Evolutionary conservation across 2,329 filamentous ascomycete species (phyloP).

Genomic region (Cladosporium colombiae): DNA sequence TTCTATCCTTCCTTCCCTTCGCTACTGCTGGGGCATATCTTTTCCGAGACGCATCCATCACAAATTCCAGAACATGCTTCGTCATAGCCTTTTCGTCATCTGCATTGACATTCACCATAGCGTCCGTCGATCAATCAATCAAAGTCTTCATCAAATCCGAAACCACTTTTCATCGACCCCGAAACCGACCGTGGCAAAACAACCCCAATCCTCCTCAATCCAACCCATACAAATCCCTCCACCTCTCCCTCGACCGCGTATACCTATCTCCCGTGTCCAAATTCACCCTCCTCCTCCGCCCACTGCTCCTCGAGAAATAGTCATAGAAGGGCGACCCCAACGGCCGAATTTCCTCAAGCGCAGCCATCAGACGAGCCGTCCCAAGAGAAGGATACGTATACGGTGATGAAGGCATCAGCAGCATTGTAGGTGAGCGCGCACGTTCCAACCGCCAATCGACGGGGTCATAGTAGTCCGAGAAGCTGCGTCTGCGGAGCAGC

Average conservation of each 20-base stretch:
- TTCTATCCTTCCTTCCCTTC: background rate
- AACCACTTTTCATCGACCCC: too few species aligned
- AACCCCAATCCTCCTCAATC: background rate
- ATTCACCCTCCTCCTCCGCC: constrained; percentile 10
- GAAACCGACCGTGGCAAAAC: background rate
- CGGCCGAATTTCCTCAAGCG: background rate
- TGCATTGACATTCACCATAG: background rate
- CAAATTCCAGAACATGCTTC: background rate
- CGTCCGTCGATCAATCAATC: background rate
- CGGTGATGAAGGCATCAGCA: background rate
- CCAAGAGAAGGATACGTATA: background rate
- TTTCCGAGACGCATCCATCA: background rate
- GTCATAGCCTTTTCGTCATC: background rate
- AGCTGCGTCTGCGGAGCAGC: constrained; percentile 6
- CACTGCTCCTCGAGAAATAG: constrained; percentile 6
- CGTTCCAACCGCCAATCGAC: background rate
- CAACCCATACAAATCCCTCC: constrained; percentile 10
- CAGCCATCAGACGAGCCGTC: background rate
- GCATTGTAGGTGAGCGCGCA: background rate
- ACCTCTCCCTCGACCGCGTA: constrained; percentile 6
- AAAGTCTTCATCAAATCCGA: background rate
- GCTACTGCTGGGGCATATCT: background rate
- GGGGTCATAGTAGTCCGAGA: constrained; percentile 5
- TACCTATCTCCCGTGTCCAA: constrained; percentile 4
- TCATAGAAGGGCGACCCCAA: constrained; percentile 4